Evolutionary conservation across 371 early-diverging fungal genomes (phyloP).

Genomic region (Lichtheimia ramosa): DNA sequence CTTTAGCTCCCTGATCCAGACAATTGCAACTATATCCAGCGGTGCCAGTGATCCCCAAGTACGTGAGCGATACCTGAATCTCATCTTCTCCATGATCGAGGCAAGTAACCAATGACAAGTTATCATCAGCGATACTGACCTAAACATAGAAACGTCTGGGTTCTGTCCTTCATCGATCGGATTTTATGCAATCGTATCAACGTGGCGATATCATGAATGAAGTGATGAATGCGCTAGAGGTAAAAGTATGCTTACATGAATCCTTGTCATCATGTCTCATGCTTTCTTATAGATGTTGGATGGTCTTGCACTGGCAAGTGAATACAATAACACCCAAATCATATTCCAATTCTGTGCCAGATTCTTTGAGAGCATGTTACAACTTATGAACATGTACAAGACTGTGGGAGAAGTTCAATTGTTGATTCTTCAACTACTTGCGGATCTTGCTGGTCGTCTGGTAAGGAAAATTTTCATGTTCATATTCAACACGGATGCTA

Average conservation of each 20-base stretch:
- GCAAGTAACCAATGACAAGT: conserved; percentile 10
- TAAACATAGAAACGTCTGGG: conserved; percentile 44
- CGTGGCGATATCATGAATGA: conserved; percentile 51
- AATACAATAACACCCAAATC: conserved; percentile 59
- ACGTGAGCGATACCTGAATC: conserved; percentile 52
- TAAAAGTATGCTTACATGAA: conserved; percentile 14
- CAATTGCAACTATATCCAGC: conserved; percentile 64
- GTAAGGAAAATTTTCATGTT: conserved; percentile 12
- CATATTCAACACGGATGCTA: neutral
- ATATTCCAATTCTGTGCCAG: conserved; percentile 59
- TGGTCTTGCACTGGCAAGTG: conserved; percentile 73
- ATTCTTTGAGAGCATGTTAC: conserved; percentile 67
- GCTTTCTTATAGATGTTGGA: conserved; percentile 59
- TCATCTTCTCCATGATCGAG: conserved; percentile 62
- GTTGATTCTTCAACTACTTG: conserved; percentile 60
- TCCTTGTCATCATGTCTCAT: neutral
- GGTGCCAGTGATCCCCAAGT: conserved; percentile 51
- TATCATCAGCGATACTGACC: neutral
- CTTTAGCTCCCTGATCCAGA: conserved; percentile 63
- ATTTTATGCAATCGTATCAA: conserved; percentile 63
- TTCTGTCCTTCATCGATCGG: conserved; percentile 56
- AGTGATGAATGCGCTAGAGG: conserved; percentile 71
- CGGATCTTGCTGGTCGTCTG: conserved; percentile 51
- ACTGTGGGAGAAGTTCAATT: conserved; percentile 64
- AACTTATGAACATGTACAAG: conserved; percentile 67